phyloP scores from a whole-genome alignment of 2,329 filamentous ascomycete genomes.

The Clonostachys solani region DNA sequence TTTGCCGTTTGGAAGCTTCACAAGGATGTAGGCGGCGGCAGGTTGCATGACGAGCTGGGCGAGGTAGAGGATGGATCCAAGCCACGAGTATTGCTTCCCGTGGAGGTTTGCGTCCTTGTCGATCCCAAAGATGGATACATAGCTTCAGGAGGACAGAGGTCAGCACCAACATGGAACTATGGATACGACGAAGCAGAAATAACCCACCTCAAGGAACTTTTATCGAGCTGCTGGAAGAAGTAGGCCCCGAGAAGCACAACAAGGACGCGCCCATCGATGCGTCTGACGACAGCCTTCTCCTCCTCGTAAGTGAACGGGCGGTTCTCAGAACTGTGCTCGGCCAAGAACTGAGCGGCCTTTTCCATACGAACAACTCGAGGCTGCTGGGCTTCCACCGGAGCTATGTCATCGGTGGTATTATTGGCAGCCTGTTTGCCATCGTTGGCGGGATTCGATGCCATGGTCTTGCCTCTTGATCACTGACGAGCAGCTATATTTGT shows the following conservation, averaged over 20 bases:
- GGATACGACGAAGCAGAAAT: too few relatives aligned
- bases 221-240: slow-evolving; percentile 54
- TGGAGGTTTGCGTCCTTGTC: slow-evolving; percentile 43
- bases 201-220: slow-evolving; percentile 25
- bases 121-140: slow-evolving; percentile 60
- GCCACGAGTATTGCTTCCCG: slow-evolving; percentile 59
- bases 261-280: slow-evolving; percentile 41
- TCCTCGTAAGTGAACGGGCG: slow-evolving; percentile 42
- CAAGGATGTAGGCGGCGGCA: slow-evolving; percentile 47
- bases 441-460: too few relatives aligned
- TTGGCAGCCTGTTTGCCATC: too few relatives aligned
- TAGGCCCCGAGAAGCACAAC: slow-evolving; percentile 46
- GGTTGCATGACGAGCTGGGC: slow-evolving; percentile 39
- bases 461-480: too few relatives aligned
- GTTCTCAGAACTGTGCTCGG: slow-evolving; percentile 22
- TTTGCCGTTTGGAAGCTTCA: slow-evolving; percentile 51
- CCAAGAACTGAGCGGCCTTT: slow-evolving; percentile 39
- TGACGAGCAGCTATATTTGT: too few relatives aligned
- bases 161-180: not conserved
- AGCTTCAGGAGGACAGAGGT: slow-evolving; percentile 24
- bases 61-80: slow-evolving; percentile 35
- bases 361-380: slow-evolving; percentile 15
- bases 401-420: too few relatives aligned
- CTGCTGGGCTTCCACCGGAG: not conserved
- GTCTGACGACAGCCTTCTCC: slow-evolving; percentile 33